Base-by-base conservation (phyloP, 306 rosid genomes). In the Fagus crenata region DNA sequence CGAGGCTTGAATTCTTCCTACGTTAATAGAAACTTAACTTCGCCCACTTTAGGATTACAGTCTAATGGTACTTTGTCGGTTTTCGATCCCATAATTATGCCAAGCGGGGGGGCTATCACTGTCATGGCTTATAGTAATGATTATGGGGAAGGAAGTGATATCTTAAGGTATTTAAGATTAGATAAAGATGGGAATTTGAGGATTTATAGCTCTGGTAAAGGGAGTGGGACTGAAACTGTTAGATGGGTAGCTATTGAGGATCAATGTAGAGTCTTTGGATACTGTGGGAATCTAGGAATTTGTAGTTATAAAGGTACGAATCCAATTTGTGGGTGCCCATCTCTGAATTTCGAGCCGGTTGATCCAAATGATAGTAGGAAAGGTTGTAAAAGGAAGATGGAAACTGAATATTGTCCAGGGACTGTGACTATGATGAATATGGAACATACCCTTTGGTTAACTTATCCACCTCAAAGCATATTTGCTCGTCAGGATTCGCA, bases 181-280 rank as follows among this genome's bases (percentile, higher is more conserved):
- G 89, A 82, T 37, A 76, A 55, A 53, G 97, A 92, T 86, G 97
- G 97, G 55, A 90, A 87, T 81, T 75, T 92, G 76, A 88, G 87
- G 72, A 90, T 92, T 75, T 90, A 83, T 77, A 83, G 91, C 22
- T 72, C 87, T 67, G 73, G 36, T 73, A 71, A 42, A 63, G 89
- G 84, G 72, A 84, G 90, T 72, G 87, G 88, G 39, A 74, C 4
- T 36, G 3, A 41, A 55, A 70, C 41, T 56, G 73, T 55, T 58
- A 78, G 83, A 78, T 92, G 96, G 97, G 80, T 89, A 53, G 93
- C 97, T 72, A 87, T 90, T 56, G 8, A 70, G 17, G 88, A 90
- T 74, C 93, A 90, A 56, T 92, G 97, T 79, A 40, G 80, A 70
- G 91, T 92, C 63, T 92, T 73, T 63, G 93, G 90, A 3, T 90